Evolutionary conservation across 345 rosid genomes (phyloP).

Genomic region (Arabis hirsuta): DNA sequence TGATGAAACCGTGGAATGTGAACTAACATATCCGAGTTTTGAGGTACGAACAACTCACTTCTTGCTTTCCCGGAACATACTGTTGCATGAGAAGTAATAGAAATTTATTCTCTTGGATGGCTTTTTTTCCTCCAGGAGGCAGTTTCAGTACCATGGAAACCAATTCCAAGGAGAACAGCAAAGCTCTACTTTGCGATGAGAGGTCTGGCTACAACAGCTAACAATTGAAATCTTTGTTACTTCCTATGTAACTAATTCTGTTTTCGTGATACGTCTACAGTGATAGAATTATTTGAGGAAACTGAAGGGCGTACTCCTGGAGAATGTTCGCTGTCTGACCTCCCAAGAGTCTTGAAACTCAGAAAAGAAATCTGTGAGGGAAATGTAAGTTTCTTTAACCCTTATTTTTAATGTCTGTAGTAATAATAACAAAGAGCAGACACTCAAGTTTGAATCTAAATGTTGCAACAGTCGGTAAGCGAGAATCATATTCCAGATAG

Average conservation of each 20-base stretch:
- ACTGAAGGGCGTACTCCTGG: constrained; percentile 63
- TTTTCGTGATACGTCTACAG: constrained; percentile 45
- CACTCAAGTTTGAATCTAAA: not conserved
- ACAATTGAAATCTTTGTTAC: not conserved
- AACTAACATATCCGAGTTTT: constrained; percentile 70
- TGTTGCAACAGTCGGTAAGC: constrained; percentile 55
- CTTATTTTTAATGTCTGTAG: not conserved
- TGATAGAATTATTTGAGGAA: constrained; percentile 79
- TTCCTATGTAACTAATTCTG: not conserved
- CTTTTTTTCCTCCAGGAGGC: constrained; percentile 60
- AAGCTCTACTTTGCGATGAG: constrained; percentile 89
- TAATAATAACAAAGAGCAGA: not conserved
- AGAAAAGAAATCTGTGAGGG: constrained; percentile 71
- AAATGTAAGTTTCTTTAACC: constrained; percentile 48
- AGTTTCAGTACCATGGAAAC: constrained; percentile 75
- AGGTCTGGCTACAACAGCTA: constrained; percentile 49
- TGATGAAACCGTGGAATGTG: constrained; percentile 66
- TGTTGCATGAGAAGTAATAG: not conserved
- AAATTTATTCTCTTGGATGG: not conserved
- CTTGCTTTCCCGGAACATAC: not conserved
- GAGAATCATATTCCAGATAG: constrained; percentile 67
- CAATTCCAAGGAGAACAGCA: constrained; percentile 70
- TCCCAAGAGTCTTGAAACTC: constrained; percentile 59
- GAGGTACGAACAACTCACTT: constrained; percentile 56
- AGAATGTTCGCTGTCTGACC: constrained; percentile 57